A percentile compares a stretch with the other conserved stretches of the same genome.
Evolutionary conservation across 148 eudicot genomes (phyloP).

Genomic region (Camellia sinensis): DNA sequence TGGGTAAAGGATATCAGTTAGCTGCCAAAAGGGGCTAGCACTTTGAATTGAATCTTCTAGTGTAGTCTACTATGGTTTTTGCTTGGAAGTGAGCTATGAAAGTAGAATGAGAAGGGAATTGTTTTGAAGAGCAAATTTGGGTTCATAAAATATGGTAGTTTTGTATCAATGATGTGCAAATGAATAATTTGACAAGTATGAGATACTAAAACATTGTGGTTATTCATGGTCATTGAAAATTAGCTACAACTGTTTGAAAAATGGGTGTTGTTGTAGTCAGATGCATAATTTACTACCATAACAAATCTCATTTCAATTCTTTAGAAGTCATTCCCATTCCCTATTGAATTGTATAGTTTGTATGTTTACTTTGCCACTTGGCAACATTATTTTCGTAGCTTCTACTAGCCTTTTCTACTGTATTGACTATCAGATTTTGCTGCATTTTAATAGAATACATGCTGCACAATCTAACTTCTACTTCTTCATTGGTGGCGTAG

Average conservation of each 20-base stretch:
- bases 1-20: background rate
- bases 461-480: background rate
- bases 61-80: background rate
- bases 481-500: constrained; percentile 32
- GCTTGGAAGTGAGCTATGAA: background rate
- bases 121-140: background rate
- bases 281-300: background rate
- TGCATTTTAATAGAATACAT: background rate
- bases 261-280: background rate
- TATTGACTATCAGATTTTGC: background rate
- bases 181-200: background rate
- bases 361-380: background rate
- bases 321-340: background rate
- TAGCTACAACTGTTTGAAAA: background rate
- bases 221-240: background rate
- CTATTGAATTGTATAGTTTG: background rate
- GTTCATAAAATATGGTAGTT: background rate
- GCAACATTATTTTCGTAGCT: background rate
- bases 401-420: background rate
- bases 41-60: background rate
- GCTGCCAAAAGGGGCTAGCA: background rate
- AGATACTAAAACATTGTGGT: background rate
- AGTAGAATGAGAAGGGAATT: background rate
- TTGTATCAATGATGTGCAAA: background rate
- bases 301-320: background rate